Base-by-base conservation (phyloP, 345 rosid species). In the Bretschneidera sinensis region DNA sequence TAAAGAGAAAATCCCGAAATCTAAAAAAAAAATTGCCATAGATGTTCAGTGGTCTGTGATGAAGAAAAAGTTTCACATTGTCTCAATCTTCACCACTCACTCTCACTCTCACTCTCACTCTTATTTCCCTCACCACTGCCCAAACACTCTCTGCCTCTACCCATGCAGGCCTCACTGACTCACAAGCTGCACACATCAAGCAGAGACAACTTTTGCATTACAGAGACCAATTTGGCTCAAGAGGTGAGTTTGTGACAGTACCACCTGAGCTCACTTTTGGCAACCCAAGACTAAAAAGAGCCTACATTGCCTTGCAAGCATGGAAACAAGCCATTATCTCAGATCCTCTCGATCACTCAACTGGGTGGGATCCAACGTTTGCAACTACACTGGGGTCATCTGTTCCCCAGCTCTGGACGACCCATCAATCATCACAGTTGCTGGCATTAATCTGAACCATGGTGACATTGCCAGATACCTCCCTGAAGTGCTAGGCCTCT, bases 301-400 rank as follows among this genome's bases (percentile, higher is more conserved):
- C 96, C 54, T 88, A 88, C 83, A 68, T 85, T 43, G 96, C 95
- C 11, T 74, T 92, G 50, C 96, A 85, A 76, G 78, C 91, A 17
- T 92, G 98, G 98, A 92, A 83, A 35, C 80, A 62, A 19, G 75
- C 81, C 51, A 81, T 88, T 54, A 66, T 86, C 48, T 92, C 96
- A 4, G 88, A 86, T 61, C 86, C 88, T n/a, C 59, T 71, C 61
- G 81, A 79, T 48, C 88, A 1, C 20, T 65, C 21, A 82, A 88
- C 62, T 92, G 96, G 92, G 73, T 60, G 8, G 96, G 96, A 63
- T 65, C 86, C 43, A 33, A 82, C 56, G 89, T 92, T 13, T 92
- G 98, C 74, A 83, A 81, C 81, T 86, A 92, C 78, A 77, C 77
- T 10, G 96, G 96, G 31, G 74, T 88, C 19, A 84, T 83, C 75